A percentile compares a stretch with the other conserved stretches of the same genome.
These are phyloP conservation scores for Trichomonascaceae sp. DNA, from an alignment of 1,139 yeast species.

Conservation along the genomic window DNA sequence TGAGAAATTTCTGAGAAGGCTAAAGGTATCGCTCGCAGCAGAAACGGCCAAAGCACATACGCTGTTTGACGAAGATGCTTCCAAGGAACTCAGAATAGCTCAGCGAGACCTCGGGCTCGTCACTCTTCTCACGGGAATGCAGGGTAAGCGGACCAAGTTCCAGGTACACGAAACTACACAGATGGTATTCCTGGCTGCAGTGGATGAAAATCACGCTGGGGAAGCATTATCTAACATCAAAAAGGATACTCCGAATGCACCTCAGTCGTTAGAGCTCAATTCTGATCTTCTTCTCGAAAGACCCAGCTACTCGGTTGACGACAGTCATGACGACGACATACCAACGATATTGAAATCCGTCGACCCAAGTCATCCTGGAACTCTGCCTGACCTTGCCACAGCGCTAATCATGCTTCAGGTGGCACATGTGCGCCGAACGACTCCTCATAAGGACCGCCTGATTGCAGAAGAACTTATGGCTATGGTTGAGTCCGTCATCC, in stretches of 20 bases:
- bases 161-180: conserved; percentile 63
- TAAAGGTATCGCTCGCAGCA: conserved; percentile 18
- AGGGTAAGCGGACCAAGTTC: conserved; percentile 76
- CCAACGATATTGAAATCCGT: conserved; percentile 42
- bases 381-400: conserved; percentile 54
- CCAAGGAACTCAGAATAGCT: conserved; percentile 42
- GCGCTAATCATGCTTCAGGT: conserved; percentile 60
- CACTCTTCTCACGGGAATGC: conserved; percentile 70
- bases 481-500: conserved; percentile 52
- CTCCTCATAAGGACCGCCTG: conserved; percentile 58
- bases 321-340: conserved; percentile 33
- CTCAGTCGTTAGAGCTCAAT: conserved; percentile 40
- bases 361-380: conserved; percentile 79
- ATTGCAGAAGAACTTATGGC: conserved; percentile 78
- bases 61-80: conserved; percentile 44
- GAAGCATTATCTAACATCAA: conserved; percentile 4
- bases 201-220: conserved; percentile 21
- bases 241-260: conserved; percentile 31
- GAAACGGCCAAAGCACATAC: conserved; percentile 49
- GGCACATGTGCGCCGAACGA: conserved; percentile 48
- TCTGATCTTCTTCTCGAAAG: conserved; percentile 73
- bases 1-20: conserved; percentile 14
- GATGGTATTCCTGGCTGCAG: conserved; percentile 66
- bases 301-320: conserved; percentile 34
- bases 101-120: conserved; percentile 41